Evolutionary conservation across 768 basidiomycete species (phyloP).

Genomic region (Mrakia hoshinonis): DNA sequence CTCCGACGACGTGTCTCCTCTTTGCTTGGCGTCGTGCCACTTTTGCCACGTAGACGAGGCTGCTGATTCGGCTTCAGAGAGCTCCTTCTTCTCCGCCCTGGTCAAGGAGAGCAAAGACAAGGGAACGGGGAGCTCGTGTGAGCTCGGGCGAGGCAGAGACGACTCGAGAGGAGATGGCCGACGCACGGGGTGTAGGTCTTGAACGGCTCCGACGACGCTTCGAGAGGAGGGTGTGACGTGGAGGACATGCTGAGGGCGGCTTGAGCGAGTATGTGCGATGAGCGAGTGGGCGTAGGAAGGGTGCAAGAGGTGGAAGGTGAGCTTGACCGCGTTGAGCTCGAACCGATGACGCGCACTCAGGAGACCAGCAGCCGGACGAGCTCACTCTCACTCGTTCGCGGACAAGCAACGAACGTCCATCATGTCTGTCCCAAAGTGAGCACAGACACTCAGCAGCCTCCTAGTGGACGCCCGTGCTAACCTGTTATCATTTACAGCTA

Average conservation of each 20-base stretch:
- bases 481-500: background rate
- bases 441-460: background rate
- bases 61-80: background rate
- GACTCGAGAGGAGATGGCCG: background rate
- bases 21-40: constrained; percentile 9
- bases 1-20: background rate
- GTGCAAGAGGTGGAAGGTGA: too few relatives aligned
- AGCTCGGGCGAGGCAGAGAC: too few relatives aligned
- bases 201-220: background rate
- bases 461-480: background rate
- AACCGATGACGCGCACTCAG: too few relatives aligned
- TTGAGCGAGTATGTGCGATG: background rate
- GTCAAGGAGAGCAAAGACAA: too few relatives aligned
- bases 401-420: background rate
- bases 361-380: background rate
- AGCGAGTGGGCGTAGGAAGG: too few relatives aligned
- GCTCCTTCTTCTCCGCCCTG: constrained; percentile 5
- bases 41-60: background rate
- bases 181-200: constrained; percentile 1
- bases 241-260: background rate
- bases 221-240: background rate
- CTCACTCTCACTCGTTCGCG: background rate
- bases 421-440: constrained; percentile 6
- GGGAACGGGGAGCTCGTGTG: too few relatives aligned
- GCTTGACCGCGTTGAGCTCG: background rate